Base-by-base conservation (phyloP, 192 early-diverging fungal genomes). In the Gamsiella multidivaricata region DNA sequence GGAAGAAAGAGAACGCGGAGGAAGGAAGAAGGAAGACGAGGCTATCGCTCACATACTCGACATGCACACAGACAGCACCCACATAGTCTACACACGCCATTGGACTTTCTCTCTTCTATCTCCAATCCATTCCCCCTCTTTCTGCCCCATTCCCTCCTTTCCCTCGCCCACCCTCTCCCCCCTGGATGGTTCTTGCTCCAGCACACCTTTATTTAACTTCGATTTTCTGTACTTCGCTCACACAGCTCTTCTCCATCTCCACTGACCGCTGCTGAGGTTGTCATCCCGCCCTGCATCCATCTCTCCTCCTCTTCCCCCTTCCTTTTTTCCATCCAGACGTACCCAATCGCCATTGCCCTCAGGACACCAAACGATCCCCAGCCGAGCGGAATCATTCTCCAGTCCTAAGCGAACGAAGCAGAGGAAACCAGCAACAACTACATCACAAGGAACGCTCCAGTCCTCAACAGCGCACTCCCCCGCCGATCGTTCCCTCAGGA, bases 401-500 rank as follows among this genome's bases (percentile, higher is more conserved):
- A 46, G 4, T 46, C 45, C 45, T 46, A 9, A n/a, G n/a, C 45
- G 45, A n/a, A 46, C 45, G 45, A 10, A n/a, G 9, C 9, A 18
- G 45, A 39, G 37, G 12, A 39, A 39, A 39, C 37, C 37, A n/a
- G n/a, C n/a, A n/a, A n/a, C n/a, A n/a, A n/a, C 12, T 12, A 39
- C 7, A 9, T 12, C 37, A 39, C 7, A 39, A 39, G 37, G 37
- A 39, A 39, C 7, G 37, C 37, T 12, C 37, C 12, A 39, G 37
- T 39, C 12, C 12, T 39, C 45, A 46, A n/a, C 45, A n/a, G 15
- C 63, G 52, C 50, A 42, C 50, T 53, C 50, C 11, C 49, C 32
- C 29, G 23, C 23, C 63, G 25, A 55, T 65, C 62, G 49, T 36
- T 23, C 45, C 33, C 20, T 37, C 70, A 63, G 54, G 31, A 74